These are phyloP conservation scores for Sutorius eximius DNA, from an alignment of 1,284 basidiomycete species.

Conservation along the genomic window DNA sequence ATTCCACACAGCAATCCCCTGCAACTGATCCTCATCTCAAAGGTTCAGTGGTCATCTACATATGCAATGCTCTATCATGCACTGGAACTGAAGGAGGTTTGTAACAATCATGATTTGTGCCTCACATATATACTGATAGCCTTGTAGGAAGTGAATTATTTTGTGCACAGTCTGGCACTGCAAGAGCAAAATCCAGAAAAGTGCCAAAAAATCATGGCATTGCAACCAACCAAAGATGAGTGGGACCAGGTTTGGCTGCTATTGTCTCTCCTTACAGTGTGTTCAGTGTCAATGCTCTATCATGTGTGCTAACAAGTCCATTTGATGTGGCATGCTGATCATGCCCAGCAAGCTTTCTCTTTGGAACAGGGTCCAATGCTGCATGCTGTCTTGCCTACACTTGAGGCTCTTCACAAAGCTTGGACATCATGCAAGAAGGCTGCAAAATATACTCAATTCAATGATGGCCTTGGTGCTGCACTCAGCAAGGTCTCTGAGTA, in stretches of 20 bases:
- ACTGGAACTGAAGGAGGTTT: not conserved
- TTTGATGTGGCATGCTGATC: not conserved
- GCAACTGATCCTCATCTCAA: not conserved
- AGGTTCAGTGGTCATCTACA: not conserved
- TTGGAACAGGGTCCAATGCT: not conserved
- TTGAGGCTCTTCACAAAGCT: not conserved
- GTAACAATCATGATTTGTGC: not conserved
- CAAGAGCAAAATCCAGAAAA: not conserved
- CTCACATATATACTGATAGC: not conserved
- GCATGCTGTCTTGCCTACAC: not conserved
- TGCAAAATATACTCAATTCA: not conserved
- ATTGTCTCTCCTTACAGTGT: not conserved
- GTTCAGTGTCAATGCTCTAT: too few relatives aligned
- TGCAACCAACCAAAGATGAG: not conserved
- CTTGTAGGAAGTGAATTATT: not conserved
- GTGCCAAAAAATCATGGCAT: not conserved
- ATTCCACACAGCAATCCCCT: not conserved
- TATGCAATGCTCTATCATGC: not conserved
- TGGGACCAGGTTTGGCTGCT: not conserved
- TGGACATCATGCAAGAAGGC: not conserved
- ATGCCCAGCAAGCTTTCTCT: not conserved
- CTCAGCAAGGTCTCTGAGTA: not conserved
- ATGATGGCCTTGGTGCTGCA: not conserved
- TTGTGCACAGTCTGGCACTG: not conserved
- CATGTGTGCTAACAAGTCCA: too few relatives aligned